Evolutionary conservation across 2,329 filamentous ascomycete genomes (phyloP).

Genomic region (Knufia fluminis): DNA sequence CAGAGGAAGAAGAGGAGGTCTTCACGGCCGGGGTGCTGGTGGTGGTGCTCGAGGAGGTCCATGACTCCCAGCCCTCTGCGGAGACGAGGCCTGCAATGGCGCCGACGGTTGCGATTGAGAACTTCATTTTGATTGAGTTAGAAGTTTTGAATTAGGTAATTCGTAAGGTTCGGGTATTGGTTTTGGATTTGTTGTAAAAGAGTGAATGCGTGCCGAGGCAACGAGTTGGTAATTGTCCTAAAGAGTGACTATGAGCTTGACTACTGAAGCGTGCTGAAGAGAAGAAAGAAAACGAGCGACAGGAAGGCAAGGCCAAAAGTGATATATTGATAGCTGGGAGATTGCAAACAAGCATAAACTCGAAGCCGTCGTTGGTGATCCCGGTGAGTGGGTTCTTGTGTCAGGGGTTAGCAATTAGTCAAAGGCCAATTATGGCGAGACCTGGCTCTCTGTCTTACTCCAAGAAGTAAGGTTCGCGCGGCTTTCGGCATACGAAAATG

Average conservation of each 20-base stretch:
- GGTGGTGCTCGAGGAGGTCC: constrained; percentile 11
- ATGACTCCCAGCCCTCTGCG: constrained; percentile 13
- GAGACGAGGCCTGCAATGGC: constrained; percentile 13
- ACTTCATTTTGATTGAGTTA: constrained; percentile 20
- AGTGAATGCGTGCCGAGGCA: constrained; percentile 15
- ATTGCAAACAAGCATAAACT: constrained; percentile 6
- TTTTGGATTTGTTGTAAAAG: constrained; percentile 14
- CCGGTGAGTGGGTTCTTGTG: background rate
- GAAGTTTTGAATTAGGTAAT: constrained; percentile 16
- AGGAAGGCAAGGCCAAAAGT: constrained; percentile 2
- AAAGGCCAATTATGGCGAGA: background rate
- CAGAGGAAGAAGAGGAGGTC: constrained; percentile 7
- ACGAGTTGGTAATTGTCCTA: constrained; percentile 9
- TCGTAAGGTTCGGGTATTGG: constrained; percentile 9
- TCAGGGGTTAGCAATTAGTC: constrained; percentile 5
- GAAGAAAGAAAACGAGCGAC: constrained; percentile 1
- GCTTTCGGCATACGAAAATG: background rate
- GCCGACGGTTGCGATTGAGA: constrained; percentile 16
- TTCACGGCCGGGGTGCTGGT: constrained; percentile 1
- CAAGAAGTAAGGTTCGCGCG: background rate
- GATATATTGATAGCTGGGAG: constrained; percentile 9
- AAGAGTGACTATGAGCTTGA: constrained; percentile 9
- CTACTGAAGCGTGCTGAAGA: constrained; percentile 7
- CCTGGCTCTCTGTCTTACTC: background rate
- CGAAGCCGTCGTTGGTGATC: background rate